These are phyloP conservation scores for Cyberlindnera veronae DNA, from an alignment of 805 yeast genomes.

Conservation along the genomic window DNA sequence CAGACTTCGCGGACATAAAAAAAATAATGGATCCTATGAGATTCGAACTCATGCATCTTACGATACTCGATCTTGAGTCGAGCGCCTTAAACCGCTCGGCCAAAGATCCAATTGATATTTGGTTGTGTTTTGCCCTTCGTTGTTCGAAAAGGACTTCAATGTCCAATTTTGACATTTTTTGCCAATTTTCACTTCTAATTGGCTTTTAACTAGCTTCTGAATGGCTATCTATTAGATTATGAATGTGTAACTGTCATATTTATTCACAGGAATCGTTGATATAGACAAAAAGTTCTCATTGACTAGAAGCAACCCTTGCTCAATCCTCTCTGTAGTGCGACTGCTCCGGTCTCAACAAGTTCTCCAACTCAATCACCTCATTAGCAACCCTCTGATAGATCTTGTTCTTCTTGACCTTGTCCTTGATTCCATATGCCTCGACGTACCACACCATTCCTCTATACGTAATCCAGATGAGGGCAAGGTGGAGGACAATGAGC, in stretches of 20 bases:
- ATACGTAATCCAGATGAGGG: constrained; percentile 22
- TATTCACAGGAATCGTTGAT: too few relatives aligned
- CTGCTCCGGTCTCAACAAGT: constrained; percentile 12
- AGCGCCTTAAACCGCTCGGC: constrained; percentile 27
- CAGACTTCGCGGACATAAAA: constrained; percentile 1
- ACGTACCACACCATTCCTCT: constrained; percentile 22
- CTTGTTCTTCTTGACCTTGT: constrained; percentile 16
- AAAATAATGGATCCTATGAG: constrained; percentile 24
- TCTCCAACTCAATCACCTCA: constrained; percentile 25
- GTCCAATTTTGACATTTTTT: too few relatives aligned
- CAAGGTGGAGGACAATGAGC: constrained; percentile 13
- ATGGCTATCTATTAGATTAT: too few relatives aligned
- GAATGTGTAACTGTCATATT: too few relatives aligned
- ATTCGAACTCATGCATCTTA: constrained; percentile 25
- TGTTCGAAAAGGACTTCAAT: too few relatives aligned
- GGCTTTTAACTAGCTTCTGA: too few relatives aligned
- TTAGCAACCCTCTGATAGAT: constrained; percentile 22
- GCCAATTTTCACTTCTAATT: too few relatives aligned
- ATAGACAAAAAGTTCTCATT: too few relatives aligned
- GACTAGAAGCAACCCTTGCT: too few relatives aligned
- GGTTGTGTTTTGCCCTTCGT: too few relatives aligned
- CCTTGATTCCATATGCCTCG: constrained; percentile 18
- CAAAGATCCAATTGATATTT: constrained; percentile 19
- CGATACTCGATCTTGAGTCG: constrained; percentile 26
- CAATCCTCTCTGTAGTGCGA: constrained; percentile 13